Evolutionary conservation across 164 flowering plant species (phyloP).

Genomic region (Vitis rotundifolia): DNA sequence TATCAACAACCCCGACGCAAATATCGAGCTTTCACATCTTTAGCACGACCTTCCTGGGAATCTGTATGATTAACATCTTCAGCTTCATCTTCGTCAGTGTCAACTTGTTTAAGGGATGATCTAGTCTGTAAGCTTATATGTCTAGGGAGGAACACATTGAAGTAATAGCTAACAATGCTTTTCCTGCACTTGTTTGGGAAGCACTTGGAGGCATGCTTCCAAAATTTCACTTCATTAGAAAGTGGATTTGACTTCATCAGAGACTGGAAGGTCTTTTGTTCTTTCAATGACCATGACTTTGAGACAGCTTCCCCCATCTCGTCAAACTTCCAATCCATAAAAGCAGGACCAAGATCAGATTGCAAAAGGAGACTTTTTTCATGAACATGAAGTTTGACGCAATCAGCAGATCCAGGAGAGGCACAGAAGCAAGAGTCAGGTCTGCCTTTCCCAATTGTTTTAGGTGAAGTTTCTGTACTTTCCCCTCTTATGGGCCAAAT

Average conservation of each 20-base stretch:
- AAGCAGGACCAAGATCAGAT: constrained; percentile 43
- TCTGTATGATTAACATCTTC: constrained; percentile 1
- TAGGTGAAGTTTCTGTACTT: neutral
- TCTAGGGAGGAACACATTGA: constrained; percentile 32
- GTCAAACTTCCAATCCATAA: constrained; percentile 43
- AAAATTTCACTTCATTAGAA: constrained; percentile 7
- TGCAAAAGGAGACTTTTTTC: constrained; percentile 28
- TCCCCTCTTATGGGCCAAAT: constrained; percentile 33
- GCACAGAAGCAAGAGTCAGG: constrained; percentile 30
- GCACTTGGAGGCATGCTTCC: constrained; percentile 18
- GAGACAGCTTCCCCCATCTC: constrained; percentile 58
- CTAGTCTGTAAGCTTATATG: constrained; percentile 22
- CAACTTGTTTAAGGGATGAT: constrained; percentile 8
- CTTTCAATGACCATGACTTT: constrained; percentile 40
- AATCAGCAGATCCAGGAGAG: constrained; percentile 33
- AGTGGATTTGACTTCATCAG: constrained; percentile 28
- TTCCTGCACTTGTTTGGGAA: constrained; percentile 21
- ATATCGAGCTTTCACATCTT: constrained; percentile 5
- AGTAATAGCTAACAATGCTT: constrained; percentile 28
- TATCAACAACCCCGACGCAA: neutral
- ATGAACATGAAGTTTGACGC: constrained; percentile 31
- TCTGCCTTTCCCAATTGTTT: constrained; percentile 33
- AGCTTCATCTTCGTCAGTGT: constrained; percentile 22
- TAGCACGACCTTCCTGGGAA: neutral
- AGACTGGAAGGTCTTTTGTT: constrained; percentile 30